Evolutionary conservation across 2,329 filamentous ascomycete species (phyloP), one percentile per base, ranked within the genome.

Genomic region (Beauveria caledonica): DNA sequence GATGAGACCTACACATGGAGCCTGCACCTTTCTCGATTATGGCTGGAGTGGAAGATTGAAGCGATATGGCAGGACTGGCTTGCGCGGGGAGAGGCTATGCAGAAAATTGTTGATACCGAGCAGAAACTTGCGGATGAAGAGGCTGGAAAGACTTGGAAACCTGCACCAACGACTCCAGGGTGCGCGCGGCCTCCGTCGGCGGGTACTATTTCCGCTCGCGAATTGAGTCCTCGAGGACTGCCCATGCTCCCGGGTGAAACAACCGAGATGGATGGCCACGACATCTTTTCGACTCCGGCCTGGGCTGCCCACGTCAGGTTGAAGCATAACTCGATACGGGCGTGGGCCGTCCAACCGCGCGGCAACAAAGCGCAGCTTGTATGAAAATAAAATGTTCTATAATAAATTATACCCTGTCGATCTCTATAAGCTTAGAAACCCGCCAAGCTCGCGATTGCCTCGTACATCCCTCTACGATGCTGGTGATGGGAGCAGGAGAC

Each of bases 91-190:
- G 64, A 66, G 25, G 78, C 78, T 6, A 63, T 80, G 58, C 66
- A 74, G 60, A 63, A 72, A 39, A 69, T 81, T 25, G 69, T 75
- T 6, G 68, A 76, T 48, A 64, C 70, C 11, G 79, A 81, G 66
- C 71, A 68, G 60, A 58, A 46, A 9, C 61, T 72, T 36, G 66
- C 63, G 7, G 63, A 69, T 53, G 61, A 67, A 57, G 68, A 72
- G 51, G 60, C 57, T 7, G 58, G 56, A 50, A 49, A 62, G 42
- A 39, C 17, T 21, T 29, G 8, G 5, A 21, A 19, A 10, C 40
- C 29, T 15, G 45, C 25, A 40, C 15, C 44, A 11, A 27, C 17
- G 21, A 27, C 21, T 15, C 17, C 13, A 19, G 13, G 23, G 19
- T 27, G 6, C 7, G 10, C 13, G 5, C 10, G 15, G 5, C 21